Base-by-base conservation (phyloP, 169 alveolate genomes). In the Plasmodium vivax region DNA sequence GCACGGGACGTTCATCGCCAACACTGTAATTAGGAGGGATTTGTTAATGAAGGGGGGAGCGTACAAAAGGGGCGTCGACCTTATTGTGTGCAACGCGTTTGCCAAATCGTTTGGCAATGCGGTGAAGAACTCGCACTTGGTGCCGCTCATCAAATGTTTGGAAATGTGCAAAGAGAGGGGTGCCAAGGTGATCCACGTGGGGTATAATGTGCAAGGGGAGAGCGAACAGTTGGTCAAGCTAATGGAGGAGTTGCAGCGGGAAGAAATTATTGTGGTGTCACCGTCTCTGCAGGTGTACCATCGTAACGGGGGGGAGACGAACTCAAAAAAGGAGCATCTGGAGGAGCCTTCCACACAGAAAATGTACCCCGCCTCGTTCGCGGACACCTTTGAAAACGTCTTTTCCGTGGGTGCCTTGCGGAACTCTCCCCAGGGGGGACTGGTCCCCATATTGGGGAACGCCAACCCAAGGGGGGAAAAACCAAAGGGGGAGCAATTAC, bases 131-230 rank as follows among this genome's bases (percentile, higher is more conserved):
- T 84, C 80, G 10, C 23, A 23, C 43, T 72, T 72, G 79, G 12
- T 72, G 16, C 93, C 83, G 10, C 36, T 84, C 36, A 58, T 84
- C 56, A 84, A 84, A 45, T 84, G 93, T 30, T 19, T 84, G 77
- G 84, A 84, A 72, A 45, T 73, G 43, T 84, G 93, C 77, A 84
- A 38, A 84, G 79, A n/a, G 23, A 74, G 58, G 54, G 58, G 19
- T 3, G 84, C 77, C 30, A 72, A 84, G 73, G 54, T 73, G 34
- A 84, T 84, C 77, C 84, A 84, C 38, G 58, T 84, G 5, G 41
- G 58, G 73, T 84, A 84, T 38, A 84, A 84, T 73, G 79, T 84
- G 34, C 38, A 84, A 30, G 93, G 12, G 56, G 30, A 41, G 56
- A 84, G 79, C 56, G 84, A 84, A 27, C 30, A 84, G 73, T 84